These are phyloP conservation scores for Echium plantagineum DNA, from an alignment of 257 asterid genomes.

Conservation along the genomic window DNA sequence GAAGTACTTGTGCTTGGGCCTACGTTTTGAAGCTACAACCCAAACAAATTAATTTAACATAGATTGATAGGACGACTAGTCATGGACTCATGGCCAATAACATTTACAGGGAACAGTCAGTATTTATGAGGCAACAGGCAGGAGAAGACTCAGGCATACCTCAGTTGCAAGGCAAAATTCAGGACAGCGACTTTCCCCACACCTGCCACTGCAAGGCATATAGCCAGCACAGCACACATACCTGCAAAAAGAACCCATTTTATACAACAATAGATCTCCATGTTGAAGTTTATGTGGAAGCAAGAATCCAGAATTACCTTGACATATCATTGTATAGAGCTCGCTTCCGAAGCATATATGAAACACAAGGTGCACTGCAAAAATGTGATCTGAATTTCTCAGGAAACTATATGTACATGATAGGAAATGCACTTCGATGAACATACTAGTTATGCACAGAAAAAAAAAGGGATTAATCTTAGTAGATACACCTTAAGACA, in stretches of 20 bases:
- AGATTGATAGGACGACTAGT: neutral
- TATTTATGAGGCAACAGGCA: neutral
- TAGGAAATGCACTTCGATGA: neutral
- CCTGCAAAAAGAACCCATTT: slow-evolving; percentile 29
- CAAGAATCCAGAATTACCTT: slow-evolving; percentile 38
- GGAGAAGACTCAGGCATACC: slow-evolving; percentile 29
- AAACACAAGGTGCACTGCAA: slow-evolving; percentile 87
- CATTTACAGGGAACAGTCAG: neutral
- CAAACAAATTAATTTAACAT: neutral
- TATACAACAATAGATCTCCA: slow-evolving; percentile 5
- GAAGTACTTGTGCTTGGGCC: neutral
- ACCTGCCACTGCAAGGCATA: slow-evolving; percentile 99
- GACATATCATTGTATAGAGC: slow-evolving; percentile 99
- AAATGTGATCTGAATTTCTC: neutral
- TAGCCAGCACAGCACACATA: slow-evolving; percentile 97
- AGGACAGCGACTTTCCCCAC: slow-evolving; percentile 98
- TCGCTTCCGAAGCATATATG: slow-evolving; percentile 91
- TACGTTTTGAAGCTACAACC: neutral
- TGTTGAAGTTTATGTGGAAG: slow-evolving; percentile 5
- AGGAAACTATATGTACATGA: neutral
- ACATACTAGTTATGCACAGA: neutral
- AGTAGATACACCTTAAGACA: neutral
- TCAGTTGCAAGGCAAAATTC: slow-evolving; percentile 96
- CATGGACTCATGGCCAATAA: neutral
- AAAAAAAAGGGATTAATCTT: too few relatives aligned